A percentile compares a stretch with the other conserved stretches of the same genome.
These are phyloP conservation scores for Rosa chinensis DNA, from an alignment of 306 rosid genomes.

Conservation along the genomic window DNA sequence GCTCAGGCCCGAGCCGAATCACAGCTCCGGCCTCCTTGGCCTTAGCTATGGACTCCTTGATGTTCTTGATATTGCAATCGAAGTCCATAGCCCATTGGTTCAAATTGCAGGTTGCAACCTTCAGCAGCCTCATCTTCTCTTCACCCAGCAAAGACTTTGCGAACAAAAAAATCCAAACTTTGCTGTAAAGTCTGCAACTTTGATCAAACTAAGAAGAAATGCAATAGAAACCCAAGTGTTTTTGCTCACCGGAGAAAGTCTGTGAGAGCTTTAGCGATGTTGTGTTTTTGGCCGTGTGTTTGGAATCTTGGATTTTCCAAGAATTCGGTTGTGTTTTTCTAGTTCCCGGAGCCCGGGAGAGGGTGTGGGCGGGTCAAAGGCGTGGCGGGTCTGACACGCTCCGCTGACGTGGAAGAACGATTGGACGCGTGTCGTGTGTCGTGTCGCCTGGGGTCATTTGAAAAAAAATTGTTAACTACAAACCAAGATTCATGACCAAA, in stretches of 20 bases:
- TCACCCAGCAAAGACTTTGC: background rate
- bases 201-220: background rate
- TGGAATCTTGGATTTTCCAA: background rate
- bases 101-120: constrained; percentile 85
- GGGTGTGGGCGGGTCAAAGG: background rate
- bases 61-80: constrained; percentile 63
- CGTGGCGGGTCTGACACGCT: background rate
- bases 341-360: background rate
- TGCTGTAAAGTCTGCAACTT: background rate
- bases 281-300: background rate
- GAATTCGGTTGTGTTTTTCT: background rate
- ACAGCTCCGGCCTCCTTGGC: constrained; percentile 78
- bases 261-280: background rate
- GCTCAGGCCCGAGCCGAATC: constrained; percentile 91
- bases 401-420: background rate
- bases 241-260: background rate
- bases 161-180: background rate
- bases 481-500: too few relatives aligned
- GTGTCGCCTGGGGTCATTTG: too few relatives aligned
- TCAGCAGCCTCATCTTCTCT: constrained; percentile 77
- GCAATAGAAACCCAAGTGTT: background rate
- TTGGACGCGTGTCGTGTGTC: background rate
- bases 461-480: too few relatives aligned
- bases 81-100: constrained; percentile 99
- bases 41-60: constrained; percentile 61